These are phyloP conservation scores for Globisporangium orthogonon DNA, from an alignment of 352 stramenopile genomes.

Conservation along the genomic window DNA sequence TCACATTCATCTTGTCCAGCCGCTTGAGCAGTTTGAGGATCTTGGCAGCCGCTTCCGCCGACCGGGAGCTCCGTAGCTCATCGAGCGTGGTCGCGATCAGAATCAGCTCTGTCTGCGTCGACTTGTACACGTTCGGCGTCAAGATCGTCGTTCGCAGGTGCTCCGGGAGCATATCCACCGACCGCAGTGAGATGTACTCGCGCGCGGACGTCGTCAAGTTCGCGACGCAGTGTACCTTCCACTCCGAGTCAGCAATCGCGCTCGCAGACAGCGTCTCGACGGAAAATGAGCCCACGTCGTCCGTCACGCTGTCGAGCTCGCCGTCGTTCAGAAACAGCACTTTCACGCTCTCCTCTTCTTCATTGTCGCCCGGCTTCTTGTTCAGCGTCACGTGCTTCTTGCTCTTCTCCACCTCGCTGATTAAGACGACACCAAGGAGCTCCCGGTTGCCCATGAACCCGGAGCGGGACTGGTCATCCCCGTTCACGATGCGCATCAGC, in stretches of 20 bases:
- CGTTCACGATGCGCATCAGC: conserved; percentile 31
- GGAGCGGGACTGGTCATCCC: conserved; percentile 16
- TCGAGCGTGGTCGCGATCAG: conserved; percentile 60
- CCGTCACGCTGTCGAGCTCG: conserved; percentile 64
- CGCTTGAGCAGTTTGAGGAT: conserved; percentile 62
- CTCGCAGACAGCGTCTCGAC: conserved; percentile 56
- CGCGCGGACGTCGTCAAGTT: conserved; percentile 77
- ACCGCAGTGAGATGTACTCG: conserved; percentile 79
- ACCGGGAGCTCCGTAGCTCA: conserved; percentile 32
- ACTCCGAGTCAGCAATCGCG: conserved; percentile 67
- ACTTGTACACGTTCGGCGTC: conserved; percentile 74
- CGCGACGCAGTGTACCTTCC: conserved; percentile 64
- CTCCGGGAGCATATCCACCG: conserved; percentile 78
- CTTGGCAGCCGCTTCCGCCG: conserved; percentile 20
- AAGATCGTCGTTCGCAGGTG: conserved; percentile 77
- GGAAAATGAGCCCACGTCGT: conserved; percentile 51
- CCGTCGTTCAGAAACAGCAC: conserved; percentile 79
- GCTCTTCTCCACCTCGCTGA: conserved; percentile 66
- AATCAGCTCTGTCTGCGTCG: conserved; percentile 67
- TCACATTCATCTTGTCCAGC: conserved; percentile 65
- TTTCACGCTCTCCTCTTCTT: conserved; percentile 63
- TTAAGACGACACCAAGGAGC: conserved; percentile 68
- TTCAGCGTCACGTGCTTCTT: conserved; percentile 35
- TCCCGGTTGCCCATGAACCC: conserved; percentile 44
- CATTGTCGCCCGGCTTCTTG: conserved; percentile 28